phyloP scores from a whole-genome alignment of 495 filamentous ascomycete genomes.

The Echria macrotheca region DNA sequence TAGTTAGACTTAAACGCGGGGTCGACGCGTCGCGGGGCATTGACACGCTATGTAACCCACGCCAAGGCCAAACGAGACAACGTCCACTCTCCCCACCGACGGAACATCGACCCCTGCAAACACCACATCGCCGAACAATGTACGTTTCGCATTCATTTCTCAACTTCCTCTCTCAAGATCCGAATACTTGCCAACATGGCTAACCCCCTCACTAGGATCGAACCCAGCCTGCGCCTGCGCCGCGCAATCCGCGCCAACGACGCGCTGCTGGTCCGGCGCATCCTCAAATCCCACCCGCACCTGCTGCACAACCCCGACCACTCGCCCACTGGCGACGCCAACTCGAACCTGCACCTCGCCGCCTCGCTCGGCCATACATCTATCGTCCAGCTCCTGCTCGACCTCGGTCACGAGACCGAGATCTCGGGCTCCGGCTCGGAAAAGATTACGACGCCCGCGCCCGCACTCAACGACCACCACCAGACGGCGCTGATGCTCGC shows the following conservation, averaged over 20 bases:
- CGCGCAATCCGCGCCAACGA: conserved; percentile 69
- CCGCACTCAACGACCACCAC: conserved; percentile 63
- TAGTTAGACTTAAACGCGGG: too few relatives aligned
- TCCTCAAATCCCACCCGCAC: conserved; percentile 61
- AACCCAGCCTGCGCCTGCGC: conserved; percentile 58
- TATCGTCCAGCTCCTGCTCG: conserved; percentile 52
- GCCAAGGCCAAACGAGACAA: too few relatives aligned
- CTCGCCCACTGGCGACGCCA: conserved; percentile 46
- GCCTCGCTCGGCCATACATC: conserved; percentile 59
- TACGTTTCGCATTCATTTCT: too few relatives aligned
- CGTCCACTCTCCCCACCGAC: too few relatives aligned
- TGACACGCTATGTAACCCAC: too few relatives aligned
- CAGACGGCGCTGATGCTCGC: conserved; percentile 69
- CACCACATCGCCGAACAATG: too few relatives aligned
- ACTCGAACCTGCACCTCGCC: conserved; percentile 74
- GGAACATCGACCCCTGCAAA: too few relatives aligned
- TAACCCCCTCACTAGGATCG: conserved; percentile 51
- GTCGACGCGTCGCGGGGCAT: too few relatives aligned
- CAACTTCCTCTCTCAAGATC: too few relatives aligned
- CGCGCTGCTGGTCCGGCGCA: conserved; percentile 63
- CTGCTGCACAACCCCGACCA: conserved; percentile 70
- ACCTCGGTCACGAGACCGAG: conserved; percentile 51
- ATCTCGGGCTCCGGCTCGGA: conserved; percentile 13
- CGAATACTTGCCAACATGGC: too few relatives aligned
- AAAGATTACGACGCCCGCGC: conserved; percentile 16